phyloP scores from a whole-genome alignment of 768 basidiomycete species.

The Scleroderma bovista region DNA sequence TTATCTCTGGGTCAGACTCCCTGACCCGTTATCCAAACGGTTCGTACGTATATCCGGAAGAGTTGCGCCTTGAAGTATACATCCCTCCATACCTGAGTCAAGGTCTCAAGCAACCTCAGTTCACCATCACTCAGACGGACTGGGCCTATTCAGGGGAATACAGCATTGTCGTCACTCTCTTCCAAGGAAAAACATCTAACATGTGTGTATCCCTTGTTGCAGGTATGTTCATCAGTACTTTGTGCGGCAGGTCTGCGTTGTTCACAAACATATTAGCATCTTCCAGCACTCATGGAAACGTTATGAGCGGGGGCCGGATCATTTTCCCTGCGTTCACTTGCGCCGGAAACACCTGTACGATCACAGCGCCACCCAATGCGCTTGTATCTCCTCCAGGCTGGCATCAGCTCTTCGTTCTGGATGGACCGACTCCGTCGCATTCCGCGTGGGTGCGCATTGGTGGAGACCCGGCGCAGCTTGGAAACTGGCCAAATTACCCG shows the following conservation, averaged over 20 bases:
- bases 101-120: conserved; percentile 57
- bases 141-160: conserved; percentile 57
- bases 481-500: conserved; percentile 67
- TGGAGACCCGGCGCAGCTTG: conserved; percentile 63
- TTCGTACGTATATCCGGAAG: conserved; percentile 55
- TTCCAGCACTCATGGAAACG: conserved; percentile 74
- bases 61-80: conserved; percentile 77
- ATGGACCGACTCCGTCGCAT: conserved; percentile 73
- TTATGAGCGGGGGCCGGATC: conserved; percentile 61
- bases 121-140: conserved; percentile 52
- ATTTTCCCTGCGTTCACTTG: conserved; percentile 72
- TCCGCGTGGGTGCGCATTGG: conserved; percentile 75
- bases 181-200: conserved; percentile 35
- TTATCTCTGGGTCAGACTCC: conserved; percentile 75
- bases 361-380: conserved; percentile 71
- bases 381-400: conserved; percentile 69
- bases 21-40: conserved; percentile 40
- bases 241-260: not conserved
- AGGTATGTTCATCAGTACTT: conserved; percentile 35
- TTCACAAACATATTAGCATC: conserved; percentile 38
- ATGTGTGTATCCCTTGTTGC: conserved; percentile 63
- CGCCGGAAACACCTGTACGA: conserved; percentile 64
- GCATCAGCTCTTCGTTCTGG: conserved; percentile 71
- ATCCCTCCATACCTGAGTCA: conserved; percentile 79
- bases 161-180: conserved; percentile 41